phyloP scores from a whole-genome alignment of 371 early-diverging fungal genomes.

The Mucor piriformis region DNA sequence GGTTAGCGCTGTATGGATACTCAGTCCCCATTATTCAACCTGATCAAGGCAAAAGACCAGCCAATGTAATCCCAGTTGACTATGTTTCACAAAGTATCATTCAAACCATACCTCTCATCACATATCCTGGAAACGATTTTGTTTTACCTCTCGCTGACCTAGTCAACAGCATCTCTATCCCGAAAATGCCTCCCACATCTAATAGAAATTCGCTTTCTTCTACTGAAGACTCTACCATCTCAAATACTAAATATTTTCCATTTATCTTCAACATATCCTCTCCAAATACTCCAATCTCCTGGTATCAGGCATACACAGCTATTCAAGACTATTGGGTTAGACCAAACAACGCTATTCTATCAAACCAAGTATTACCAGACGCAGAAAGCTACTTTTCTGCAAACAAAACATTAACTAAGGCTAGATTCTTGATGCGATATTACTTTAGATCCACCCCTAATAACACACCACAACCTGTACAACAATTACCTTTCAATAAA shows the following conservation, averaged over 20 bases:
- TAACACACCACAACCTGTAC: neutral
- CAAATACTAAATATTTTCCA: conserved; percentile 16
- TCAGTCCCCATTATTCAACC: conserved; percentile 28
- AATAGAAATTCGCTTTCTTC: neutral
- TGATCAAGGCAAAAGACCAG: conserved; percentile 23
- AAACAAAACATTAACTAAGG: conserved; percentile 26
- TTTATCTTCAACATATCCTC: conserved; percentile 27
- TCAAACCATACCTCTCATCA: conserved; percentile 19
- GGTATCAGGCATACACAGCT: conserved; percentile 28
- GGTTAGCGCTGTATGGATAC: conserved; percentile 29
- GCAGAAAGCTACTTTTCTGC: conserved; percentile 26
- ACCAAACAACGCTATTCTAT: conserved; percentile 13
- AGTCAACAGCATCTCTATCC: conserved; percentile 1
- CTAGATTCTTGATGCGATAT: conserved; percentile 32
- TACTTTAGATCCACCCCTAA: conserved; percentile 22
- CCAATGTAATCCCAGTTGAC: conserved; percentile 49
- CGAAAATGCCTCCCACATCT: conserved; percentile 5
- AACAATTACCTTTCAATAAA: neutral
- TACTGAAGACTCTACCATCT: neutral
- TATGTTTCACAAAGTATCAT: conserved; percentile 26
- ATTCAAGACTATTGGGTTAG: conserved; percentile 37
- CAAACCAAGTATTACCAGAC: conserved; percentile 13
- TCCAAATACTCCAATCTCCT: conserved; percentile 10
- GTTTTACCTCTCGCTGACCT: conserved; percentile 20
- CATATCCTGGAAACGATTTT: conserved; percentile 20